phyloP scores from a whole-genome alignment of 371 early-diverging fungal genomes.

The Lichtheimia hyalospora region DNA sequence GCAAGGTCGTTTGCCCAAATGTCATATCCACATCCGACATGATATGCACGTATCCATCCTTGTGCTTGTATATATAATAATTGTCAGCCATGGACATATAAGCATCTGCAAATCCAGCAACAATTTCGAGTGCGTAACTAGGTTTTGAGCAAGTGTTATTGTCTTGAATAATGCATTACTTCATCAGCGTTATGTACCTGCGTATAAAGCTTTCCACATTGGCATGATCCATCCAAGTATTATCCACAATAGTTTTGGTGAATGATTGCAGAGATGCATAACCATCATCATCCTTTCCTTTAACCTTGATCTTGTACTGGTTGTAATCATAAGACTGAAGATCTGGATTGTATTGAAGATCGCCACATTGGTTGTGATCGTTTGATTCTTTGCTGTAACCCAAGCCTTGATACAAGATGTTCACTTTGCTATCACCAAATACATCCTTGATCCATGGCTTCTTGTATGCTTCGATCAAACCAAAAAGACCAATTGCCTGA shows the following conservation, averaged over 20 bases:
- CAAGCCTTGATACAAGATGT: constrained; percentile 15
- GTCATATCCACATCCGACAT: constrained; percentile 18
- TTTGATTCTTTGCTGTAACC: constrained; percentile 9
- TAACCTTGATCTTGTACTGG: neutral
- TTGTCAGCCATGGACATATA: constrained; percentile 30
- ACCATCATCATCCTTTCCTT: no score
- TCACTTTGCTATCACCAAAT: constrained; percentile 9
- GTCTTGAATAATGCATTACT: no score
- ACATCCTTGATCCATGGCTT: constrained; percentile 17
- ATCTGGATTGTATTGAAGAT: neutral
- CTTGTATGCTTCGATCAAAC: constrained; percentile 14
- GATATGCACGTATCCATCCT: constrained; percentile 17
- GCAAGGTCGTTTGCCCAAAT: constrained; percentile 17
- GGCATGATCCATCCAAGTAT: no score
- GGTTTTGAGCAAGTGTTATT: neutral
- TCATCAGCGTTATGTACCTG: no score
- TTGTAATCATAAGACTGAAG: neutral
- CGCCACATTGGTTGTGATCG: constrained; percentile 13
- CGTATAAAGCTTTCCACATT: no score
- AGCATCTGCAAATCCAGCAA: constrained; percentile 30
- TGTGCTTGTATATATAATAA: constrained; percentile 22
- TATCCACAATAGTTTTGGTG: no score
- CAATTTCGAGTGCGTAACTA: constrained; percentile 24
- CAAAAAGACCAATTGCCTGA: constrained; percentile 17
- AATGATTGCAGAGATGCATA: no score